Evolutionary conservation across 805 yeast genomes (phyloP), one percentile per base, ranked within the genome.

Genomic region (Kluyveromyces nonfermentans): DNA sequence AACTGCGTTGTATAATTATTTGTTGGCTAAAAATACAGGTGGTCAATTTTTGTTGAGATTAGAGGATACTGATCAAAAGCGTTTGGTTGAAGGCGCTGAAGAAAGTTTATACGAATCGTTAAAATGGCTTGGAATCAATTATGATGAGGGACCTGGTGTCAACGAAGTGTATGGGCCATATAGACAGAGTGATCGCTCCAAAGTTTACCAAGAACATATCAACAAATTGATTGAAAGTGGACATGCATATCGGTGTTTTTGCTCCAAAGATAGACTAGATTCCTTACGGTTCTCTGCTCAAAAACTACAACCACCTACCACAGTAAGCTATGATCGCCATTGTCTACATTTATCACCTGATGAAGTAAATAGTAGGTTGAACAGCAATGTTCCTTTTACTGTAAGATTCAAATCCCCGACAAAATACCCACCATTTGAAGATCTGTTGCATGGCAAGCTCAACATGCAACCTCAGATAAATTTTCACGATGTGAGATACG

Each of bases 51-150:
- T 93, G 3, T 61, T 93, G 14, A 70, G 99, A 36, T 61, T 93
- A 16, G 99, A 93, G 59, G 98, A 93, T 55, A 93, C 99, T 0
- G 99, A 93, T 63, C 88, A 77, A 52, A 79, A 74, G 16, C 64
- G 98, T 45, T 64, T 85, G 33, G 85, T 87, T 1, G 63, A 71
- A 4, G 95, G 85, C 9, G 97, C 98, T 1, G 97, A 88, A 56
- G 63, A 79, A 47, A 80, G 82, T 54, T 78, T 93, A 6, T 85
- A 85, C 56, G 78, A 80, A 3, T 74, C 88, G 1, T 69, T 93
- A 45, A 63, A 71, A 43, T 85, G 95, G 96, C 77, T 94, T 42
- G 84, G 84, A 0, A 53, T 93, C 16, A 53, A 63, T 0, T 72
- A 81, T 58, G 97, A 90, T 60, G 97, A 88, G 57, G 94, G 96